A percentile compares a stretch with the other conserved stretches of the same genome.
Conservation (phyloP, 2,329 filamentous ascomycete species). For the Colletotrichum caudatum region DNA sequence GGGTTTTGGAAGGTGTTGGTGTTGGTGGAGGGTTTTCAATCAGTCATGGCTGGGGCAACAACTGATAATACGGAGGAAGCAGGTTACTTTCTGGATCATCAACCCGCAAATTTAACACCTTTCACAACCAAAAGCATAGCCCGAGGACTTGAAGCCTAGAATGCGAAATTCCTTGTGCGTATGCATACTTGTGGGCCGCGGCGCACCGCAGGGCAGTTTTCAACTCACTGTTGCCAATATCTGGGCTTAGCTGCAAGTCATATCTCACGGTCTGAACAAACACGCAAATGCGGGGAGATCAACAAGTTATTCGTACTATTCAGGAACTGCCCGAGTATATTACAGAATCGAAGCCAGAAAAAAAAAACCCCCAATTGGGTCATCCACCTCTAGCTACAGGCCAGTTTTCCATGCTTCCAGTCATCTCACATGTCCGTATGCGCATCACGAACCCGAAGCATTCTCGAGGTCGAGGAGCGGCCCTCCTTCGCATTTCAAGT, state of each 20-base stretch:
- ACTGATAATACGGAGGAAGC: not conserved
- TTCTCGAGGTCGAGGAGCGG: constrained; percentile 15
- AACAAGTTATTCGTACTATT: constrained; percentile 29
- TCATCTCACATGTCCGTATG: constrained; percentile 39
- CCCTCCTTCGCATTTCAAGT: not conserved
- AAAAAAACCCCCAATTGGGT: constrained; percentile 4
- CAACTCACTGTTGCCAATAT: constrained; percentile 14
- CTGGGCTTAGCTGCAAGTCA: constrained; percentile 21
- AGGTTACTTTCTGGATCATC: not conserved
- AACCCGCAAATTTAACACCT: not conserved
- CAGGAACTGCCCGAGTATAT: constrained; percentile 25
- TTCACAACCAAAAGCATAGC: not conserved
- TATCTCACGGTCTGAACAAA: constrained; percentile 5
- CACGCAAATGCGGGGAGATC: not conserved
- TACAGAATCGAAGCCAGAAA: constrained; percentile 21
- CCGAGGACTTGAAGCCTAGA: not conserved
- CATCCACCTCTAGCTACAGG: constrained; percentile 15
- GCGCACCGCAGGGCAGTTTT: not conserved
- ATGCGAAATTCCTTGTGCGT: not conserved
- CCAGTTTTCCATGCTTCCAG: constrained; percentile 19
- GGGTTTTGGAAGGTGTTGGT: not conserved
- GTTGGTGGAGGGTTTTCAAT: constrained; percentile 3
- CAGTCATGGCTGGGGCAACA: not conserved
- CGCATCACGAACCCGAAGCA: constrained; percentile 26
- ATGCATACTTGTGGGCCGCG: not conserved